phyloP scores from a whole-genome alignment of 148 eudicot species.

The Vaccinium corymbosum region DNA sequence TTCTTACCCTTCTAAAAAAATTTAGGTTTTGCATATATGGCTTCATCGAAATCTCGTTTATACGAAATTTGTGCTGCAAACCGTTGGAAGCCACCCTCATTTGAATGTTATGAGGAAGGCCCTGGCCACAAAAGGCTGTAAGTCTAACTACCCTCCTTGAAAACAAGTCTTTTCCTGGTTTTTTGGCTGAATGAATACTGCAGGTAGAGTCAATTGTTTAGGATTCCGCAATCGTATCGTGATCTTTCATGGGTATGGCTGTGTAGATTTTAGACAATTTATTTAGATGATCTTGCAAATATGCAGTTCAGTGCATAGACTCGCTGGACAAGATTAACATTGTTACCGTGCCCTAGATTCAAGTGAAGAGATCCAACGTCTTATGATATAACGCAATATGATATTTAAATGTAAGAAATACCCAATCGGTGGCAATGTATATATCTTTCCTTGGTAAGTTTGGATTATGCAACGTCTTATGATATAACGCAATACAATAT shows the following conservation, averaged over 20 bases:
- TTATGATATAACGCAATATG: background rate
- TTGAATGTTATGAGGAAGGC: slow-evolving; percentile 12
- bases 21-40: background rate
- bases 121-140: background rate
- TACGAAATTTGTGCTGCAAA: slow-evolving; percentile 10
- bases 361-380: too few relatives aligned
- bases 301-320: background rate
- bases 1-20: background rate
- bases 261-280: background rate
- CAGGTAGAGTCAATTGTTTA: background rate
- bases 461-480: too few relatives aligned
- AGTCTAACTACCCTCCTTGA: slow-evolving; percentile 6
- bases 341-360: too few relatives aligned
- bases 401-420: too few relatives aligned
- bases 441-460: too few relatives aligned
- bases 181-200: background rate
- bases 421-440: too few relatives aligned
- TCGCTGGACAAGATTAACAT: background rate
- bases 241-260: background rate
- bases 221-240: background rate
- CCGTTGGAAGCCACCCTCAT: background rate
- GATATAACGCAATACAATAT: background rate
- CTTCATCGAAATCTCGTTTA: slow-evolving; percentile 1
- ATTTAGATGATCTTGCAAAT: background rate
- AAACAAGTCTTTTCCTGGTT: background rate